Evolutionary conservation across 2,329 filamentous ascomycete species (phyloP).

Genomic region (Gnomoniopsis smithogilvyi): DNA sequence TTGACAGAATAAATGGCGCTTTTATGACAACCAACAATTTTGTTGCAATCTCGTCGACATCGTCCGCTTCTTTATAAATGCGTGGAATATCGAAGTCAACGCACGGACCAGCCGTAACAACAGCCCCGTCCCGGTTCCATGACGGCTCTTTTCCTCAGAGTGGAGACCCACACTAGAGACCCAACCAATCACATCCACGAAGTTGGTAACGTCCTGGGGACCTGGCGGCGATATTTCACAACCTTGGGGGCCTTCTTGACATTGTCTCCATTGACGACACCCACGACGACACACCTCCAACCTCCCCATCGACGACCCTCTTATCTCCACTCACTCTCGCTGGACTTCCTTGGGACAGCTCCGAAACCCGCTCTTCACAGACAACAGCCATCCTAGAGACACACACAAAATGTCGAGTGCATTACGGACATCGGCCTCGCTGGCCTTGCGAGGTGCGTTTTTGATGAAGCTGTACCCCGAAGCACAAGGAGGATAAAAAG

Average conservation of each 20-base stretch:
- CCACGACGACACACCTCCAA: not conserved
- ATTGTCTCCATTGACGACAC: not conserved
- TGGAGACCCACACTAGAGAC: not conserved
- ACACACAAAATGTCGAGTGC: constrained; percentile 38
- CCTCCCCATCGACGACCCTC: not conserved
- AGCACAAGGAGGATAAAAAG: constrained; percentile 2
- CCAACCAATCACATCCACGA: constrained; percentile 10
- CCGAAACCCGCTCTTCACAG: not conserved
- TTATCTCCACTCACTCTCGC: not conserved
- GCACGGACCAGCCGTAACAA: too few species aligned
- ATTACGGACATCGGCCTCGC: constrained; percentile 48
- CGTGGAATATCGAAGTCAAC: too few species aligned
- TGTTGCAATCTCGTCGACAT: too few species aligned
- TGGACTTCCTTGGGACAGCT: too few species aligned
- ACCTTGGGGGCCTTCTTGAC: constrained; percentile 3
- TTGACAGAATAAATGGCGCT: too few species aligned
- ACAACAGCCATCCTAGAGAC: not conserved
- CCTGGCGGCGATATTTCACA: constrained; percentile 15
- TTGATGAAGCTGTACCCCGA: not conserved
- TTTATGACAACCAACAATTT: too few species aligned
- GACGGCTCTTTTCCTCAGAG: not conserved
- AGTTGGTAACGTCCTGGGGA: constrained; percentile 9
- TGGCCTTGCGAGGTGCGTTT: constrained; percentile 49
- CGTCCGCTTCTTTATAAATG: too few species aligned
- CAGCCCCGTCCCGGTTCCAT: too few species aligned